These are phyloP conservation scores for Eustoma russellianum DNA, from an alignment of 257 asterid species.

Conservation along the genomic window DNA sequence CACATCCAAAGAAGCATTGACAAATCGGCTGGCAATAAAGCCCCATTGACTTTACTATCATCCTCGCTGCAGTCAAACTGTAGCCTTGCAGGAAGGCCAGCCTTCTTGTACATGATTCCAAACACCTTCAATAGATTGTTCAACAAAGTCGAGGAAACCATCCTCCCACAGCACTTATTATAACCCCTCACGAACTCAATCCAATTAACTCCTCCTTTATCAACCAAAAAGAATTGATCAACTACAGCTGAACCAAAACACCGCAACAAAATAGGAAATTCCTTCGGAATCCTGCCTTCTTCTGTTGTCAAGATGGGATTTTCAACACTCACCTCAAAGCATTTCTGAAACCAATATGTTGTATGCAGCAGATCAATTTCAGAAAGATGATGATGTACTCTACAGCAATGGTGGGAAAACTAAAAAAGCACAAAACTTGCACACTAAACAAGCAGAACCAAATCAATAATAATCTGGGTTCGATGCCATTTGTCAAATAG, in stretches of 20 bases:
- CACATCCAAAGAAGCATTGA: slow-evolving; percentile 52
- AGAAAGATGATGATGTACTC: background rate
- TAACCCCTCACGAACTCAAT: slow-evolving; percentile 76
- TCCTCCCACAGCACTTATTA: slow-evolving; percentile 61
- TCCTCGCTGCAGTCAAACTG: slow-evolving; percentile 54
- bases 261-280: slow-evolving; percentile 33
- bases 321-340: slow-evolving; percentile 42
- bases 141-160: slow-evolving; percentile 49
- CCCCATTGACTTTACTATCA: slow-evolving; percentile 56
- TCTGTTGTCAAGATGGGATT: slow-evolving; percentile 15
- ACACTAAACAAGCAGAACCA: too few relatives aligned
- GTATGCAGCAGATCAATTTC: background rate
- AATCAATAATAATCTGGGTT: too few relatives aligned
- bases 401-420: too few relatives aligned
- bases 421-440: too few relatives aligned
- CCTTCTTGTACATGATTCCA: slow-evolving; percentile 37
- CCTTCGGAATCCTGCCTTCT: slow-evolving; percentile 33
- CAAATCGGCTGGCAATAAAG: slow-evolving; percentile 36
- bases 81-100: slow-evolving; percentile 52
- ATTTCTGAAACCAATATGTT: slow-evolving; percentile 39
- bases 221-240: slow-evolving; percentile 56
- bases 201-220: slow-evolving; percentile 59
- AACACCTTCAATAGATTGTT: slow-evolving; percentile 47
- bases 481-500: too few relatives aligned
- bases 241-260: slow-evolving; percentile 61